Conservation (phyloP, 805 yeast genomes). For the Osmozyma mogii region DNA sequence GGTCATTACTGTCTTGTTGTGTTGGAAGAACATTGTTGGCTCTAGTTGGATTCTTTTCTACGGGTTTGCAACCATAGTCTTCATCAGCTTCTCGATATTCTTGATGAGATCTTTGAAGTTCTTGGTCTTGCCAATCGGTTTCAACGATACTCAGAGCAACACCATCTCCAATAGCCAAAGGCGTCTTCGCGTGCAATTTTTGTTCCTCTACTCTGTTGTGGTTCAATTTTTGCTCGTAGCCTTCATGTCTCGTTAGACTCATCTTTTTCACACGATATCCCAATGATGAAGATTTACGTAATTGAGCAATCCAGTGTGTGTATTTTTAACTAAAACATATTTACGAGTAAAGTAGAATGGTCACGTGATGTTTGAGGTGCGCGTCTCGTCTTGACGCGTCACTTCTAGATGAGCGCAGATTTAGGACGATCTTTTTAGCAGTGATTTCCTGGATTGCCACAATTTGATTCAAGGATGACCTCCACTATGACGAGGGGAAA, state of each 20-base stretch:
- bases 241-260: conserved; percentile 45
- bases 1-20: conserved; percentile 54
- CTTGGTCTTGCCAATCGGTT: conserved; percentile 49
- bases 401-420: too few relatives aligned
- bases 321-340: too few relatives aligned
- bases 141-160: conserved; percentile 37
- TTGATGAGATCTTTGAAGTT: conserved; percentile 64
- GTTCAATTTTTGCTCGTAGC: conserved; percentile 72
- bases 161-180: conserved; percentile 60
- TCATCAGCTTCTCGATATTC: conserved; percentile 46
- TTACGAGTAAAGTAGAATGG: too few relatives aligned
- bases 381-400: too few relatives aligned
- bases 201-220: conserved; percentile 76
- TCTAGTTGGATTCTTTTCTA: conserved; percentile 29
- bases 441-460: too few relatives aligned
- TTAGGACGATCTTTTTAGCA: too few relatives aligned
- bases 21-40: conserved; percentile 41
- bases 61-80: conserved; percentile 22
- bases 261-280: too few relatives aligned
- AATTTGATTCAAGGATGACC: too few relatives aligned
- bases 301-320: too few relatives aligned
- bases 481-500: too few relatives aligned
- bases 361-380: too few relatives aligned
- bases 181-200: conserved; percentile 76
- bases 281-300: too few relatives aligned